Evolutionary conservation across 257 asterid genomes (phyloP).

Genomic region (Solanum megistacrolobum): DNA sequence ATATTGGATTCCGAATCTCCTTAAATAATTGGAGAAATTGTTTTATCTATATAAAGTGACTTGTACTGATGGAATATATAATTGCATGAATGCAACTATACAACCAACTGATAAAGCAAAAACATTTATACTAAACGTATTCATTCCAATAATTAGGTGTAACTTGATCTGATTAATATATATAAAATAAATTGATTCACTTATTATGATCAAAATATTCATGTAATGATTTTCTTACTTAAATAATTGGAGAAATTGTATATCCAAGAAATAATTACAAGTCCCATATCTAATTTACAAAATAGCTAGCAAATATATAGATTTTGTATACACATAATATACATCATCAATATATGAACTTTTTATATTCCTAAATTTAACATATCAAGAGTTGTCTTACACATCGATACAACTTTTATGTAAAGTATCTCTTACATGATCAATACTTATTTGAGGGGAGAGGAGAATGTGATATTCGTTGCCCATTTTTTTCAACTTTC

Average conservation of each 20-base stretch:
- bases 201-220: neutral
- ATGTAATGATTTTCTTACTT: neutral
- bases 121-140: neutral
- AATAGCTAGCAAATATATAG: neutral
- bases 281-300: neutral
- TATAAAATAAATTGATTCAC: neutral
- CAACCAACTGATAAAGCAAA: neutral
- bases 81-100: neutral
- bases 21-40: neutral
- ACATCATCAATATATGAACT: no score
- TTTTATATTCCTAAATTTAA: no score
- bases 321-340: neutral
- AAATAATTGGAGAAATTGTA: neutral
- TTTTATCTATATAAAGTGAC: neutral
- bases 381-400: neutral
- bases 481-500: neutral
- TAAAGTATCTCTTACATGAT: neutral
- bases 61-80: neutral
- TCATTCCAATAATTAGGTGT: neutral
- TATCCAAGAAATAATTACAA: neutral
- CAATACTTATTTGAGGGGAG: neutral
- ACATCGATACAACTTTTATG: neutral
- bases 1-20: neutral
- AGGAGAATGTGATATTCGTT: neutral
- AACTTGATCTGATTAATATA: neutral